Evolutionary conservation across 371 early-diverging fungal species (phyloP).

Genomic region (Caulochytrium protostelioides): DNA sequence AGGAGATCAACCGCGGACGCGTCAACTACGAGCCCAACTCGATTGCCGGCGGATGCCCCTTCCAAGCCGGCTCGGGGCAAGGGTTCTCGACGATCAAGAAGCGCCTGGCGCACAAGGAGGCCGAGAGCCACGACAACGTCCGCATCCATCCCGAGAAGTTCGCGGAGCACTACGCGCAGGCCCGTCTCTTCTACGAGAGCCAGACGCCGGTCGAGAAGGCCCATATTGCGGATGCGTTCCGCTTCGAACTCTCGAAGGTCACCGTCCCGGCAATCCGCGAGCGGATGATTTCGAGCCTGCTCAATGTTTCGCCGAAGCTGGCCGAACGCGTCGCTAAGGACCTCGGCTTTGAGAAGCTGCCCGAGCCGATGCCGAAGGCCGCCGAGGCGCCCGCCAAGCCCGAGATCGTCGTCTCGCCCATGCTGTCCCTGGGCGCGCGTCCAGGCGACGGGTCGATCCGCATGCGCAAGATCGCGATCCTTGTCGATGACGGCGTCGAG

Average conservation of each 20-base stretch:
- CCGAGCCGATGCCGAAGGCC: too few species aligned
- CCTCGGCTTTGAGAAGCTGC: too few species aligned
- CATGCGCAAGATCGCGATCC: slow-evolving; percentile 2
- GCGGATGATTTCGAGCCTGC: slow-evolving; percentile 14
- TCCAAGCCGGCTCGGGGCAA: not conserved
- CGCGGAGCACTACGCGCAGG: slow-evolving; percentile 21
- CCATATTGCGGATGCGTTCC: slow-evolving; percentile 16
- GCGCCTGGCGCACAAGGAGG: slow-evolving; percentile 1
- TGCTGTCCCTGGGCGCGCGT: not conserved
- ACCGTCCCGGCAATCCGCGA: slow-evolving; percentile 11
- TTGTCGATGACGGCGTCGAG: too few species aligned
- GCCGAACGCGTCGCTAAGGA: slow-evolving; percentile 15
- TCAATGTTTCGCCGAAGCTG: slow-evolving; percentile 19
- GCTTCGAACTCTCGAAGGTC: slow-evolving; percentile 20
- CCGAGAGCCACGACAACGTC: not conserved
- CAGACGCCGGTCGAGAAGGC: slow-evolving; percentile 17
- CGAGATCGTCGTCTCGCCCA: not conserved
- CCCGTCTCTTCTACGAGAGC: slow-evolving; percentile 22
- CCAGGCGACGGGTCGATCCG: slow-evolving; percentile 3
- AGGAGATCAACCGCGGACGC: slow-evolving; percentile 42
- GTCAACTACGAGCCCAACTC: slow-evolving; percentile 58
- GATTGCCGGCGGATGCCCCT: slow-evolving; percentile 18
- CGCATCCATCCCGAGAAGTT: slow-evolving; percentile 1
- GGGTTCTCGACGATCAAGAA: slow-evolving; percentile 2
- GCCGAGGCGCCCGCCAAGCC: not conserved